These are phyloP conservation scores for Solanum hybrid DNA, from an alignment of 305 asterid species.

Conservation along the genomic window DNA sequence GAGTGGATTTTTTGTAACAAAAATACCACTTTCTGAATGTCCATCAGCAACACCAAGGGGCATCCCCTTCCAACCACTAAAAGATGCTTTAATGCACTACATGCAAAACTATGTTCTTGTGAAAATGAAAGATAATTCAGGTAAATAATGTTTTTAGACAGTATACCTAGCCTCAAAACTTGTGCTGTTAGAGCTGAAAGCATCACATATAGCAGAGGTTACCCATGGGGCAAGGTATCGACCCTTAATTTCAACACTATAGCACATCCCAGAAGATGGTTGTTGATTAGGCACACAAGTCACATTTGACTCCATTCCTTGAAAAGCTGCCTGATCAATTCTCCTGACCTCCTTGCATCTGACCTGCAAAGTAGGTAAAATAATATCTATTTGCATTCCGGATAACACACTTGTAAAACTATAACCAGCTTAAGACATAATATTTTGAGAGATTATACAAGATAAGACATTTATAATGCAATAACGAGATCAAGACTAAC, in stretches of 20 bases:
- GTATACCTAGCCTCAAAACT: conserved; percentile 79
- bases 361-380: conserved; percentile 41
- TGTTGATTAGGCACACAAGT: conserved; percentile 28
- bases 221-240: conserved; percentile 87
- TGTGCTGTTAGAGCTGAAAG: conserved; percentile 48
- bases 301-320: conserved; percentile 30
- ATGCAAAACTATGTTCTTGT: background rate
- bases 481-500: background rate
- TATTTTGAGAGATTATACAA: background rate
- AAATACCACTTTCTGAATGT: background rate
- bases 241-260: conserved; percentile 69
- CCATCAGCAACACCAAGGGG: background rate
- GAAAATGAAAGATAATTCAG: background rate
- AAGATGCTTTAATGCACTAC: background rate
- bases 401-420: background rate
- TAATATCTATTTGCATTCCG: background rate
- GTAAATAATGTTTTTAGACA: conserved; percentile 2
- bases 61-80: background rate
- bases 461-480: background rate
- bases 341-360: conserved; percentile 80
- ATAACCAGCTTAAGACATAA: background rate
- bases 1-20: background rate
- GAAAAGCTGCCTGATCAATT: conserved; percentile 38
- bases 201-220: conserved; percentile 57
- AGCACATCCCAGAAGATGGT: conserved; percentile 58